Evolutionary conservation across 176 grass and related monocot genomes (phyloP).

Genomic region (Oryza meridionalis): DNA sequence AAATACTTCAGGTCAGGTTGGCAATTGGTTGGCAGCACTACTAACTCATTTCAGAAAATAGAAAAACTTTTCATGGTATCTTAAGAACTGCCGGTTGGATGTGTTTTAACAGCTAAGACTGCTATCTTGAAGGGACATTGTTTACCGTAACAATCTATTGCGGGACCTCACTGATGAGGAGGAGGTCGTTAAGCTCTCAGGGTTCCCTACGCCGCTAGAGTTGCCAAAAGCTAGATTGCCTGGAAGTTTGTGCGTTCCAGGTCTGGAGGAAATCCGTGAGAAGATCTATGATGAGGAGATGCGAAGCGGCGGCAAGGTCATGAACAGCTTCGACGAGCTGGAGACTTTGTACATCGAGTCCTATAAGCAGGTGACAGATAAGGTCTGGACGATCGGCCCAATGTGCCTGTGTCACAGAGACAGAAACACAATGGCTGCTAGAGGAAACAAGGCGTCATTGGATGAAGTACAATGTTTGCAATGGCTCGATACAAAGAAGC

Average conservation of each 20-base stretch:
- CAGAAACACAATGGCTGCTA: constrained; percentile 24
- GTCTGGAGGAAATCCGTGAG: constrained; percentile 36
- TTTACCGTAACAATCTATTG: constrained; percentile 35
- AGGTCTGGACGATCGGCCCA: constrained; percentile 66
- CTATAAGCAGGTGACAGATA: constrained; percentile 34
- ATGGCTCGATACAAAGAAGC: constrained; percentile 60
- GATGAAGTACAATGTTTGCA: constrained; percentile 55
- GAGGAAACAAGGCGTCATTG: constrained; percentile 52
- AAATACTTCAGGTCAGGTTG: background rate
- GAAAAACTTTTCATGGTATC: too few species aligned
- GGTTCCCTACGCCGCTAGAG: constrained; percentile 55
- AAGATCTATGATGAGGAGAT: constrained; percentile 41
- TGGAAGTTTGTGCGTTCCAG: background rate
- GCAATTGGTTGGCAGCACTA: too few species aligned
- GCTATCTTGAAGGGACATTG: constrained; percentile 41
- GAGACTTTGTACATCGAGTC: constrained; percentile 55
- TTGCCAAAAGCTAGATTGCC: constrained; percentile 47
- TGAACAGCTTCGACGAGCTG: constrained; percentile 67
- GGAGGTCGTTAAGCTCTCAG: constrained; percentile 46
- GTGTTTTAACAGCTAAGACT: background rate
- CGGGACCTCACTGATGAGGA: constrained; percentile 37
- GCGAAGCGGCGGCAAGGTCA: constrained; percentile 46
- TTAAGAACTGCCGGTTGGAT: background rate
- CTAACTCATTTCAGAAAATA: too few species aligned
- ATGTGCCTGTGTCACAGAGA: constrained; percentile 58